Evolutionary conservation across 768 basidiomycete genomes (phyloP), one percentile per base, ranked within the genome.

Genomic region (Hericium alpestre): DNA sequence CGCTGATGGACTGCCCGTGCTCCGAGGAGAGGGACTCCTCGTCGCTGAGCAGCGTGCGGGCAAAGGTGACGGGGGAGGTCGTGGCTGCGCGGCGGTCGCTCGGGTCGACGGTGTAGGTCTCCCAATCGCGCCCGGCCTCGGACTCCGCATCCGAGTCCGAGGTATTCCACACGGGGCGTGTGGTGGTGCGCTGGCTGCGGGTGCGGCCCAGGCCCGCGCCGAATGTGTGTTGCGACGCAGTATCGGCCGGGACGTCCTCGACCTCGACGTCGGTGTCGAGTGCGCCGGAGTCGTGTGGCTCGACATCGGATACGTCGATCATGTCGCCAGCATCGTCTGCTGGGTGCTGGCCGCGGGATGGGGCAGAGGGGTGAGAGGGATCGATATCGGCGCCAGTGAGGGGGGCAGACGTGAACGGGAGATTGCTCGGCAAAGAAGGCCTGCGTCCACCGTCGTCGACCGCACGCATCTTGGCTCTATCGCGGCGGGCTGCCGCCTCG

Each of bases 401-500:
- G 13, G 40, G 50, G 54, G 15, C 62, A 57, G 40, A 59, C 56
- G 60, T 22, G 16, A 54, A 52, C 54, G 58, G 64, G 20, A 63
- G 57, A 52, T 75, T 75, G 40, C 64, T 69, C 6, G 74, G 74
- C 43, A 74, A 67, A 10, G 74, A 75, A 4, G 74, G 74, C 46
- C 74, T 58, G 25, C 74, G 65, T 10, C 65, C 68, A 32, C 74
- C 74, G 43, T 73, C 74, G 63, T 75, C 74, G 51, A 75, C 72
- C 16, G 74, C 74, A 25, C 74, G 70, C 68, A 74, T 72, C 61
- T 75, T 75, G 5, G 72, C 67, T 41, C 74, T 66, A 50, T 59
- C 69, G 40, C 66, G 54, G n/a, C 57, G 63, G 22, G 67, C 58
- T 20, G 60, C 67, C 2, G 62, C 66, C n/a, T 67, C 69, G 15